A percentile compares a stretch with the other conserved stretches of the same genome.
phyloP scores from a whole-genome alignment of 768 basidiomycete genomes.

The Lactarius sanguifluus region DNA sequence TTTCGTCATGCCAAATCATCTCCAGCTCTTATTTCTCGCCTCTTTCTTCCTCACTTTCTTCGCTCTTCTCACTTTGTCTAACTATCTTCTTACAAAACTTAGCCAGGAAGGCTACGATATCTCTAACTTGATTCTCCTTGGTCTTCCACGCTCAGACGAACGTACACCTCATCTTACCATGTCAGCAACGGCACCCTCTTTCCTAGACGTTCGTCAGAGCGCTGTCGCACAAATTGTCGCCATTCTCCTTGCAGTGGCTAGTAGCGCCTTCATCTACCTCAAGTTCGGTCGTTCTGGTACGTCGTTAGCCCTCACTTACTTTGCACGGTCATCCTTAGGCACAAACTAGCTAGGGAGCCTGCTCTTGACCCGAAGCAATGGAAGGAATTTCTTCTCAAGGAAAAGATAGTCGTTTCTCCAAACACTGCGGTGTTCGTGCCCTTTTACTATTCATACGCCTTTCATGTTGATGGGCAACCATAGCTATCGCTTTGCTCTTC shows the following conservation, averaged over 20 bases:
- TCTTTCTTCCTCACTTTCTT: slow-evolving; percentile 51
- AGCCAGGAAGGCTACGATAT: slow-evolving; percentile 56
- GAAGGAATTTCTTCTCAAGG: slow-evolving; percentile 76
- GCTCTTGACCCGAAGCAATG: slow-evolving; percentile 74
- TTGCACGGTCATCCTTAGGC: slow-evolving; percentile 5
- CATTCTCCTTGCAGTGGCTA: slow-evolving; percentile 50
- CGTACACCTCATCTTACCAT: slow-evolving; percentile 16
- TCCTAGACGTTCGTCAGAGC: slow-evolving; percentile 38
- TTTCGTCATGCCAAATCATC: slow-evolving; percentile 51
- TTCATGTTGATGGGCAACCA: slow-evolving; percentile 12
- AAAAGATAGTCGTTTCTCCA: slow-evolving; percentile 84
- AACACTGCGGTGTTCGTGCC: slow-evolving; percentile 90
- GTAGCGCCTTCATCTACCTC: slow-evolving; percentile 51
- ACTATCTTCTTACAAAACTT: slow-evolving; percentile 46
- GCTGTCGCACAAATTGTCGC: slow-evolving; percentile 49
- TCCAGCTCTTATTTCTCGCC: slow-evolving; percentile 54
- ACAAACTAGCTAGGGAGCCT: slow-evolving; percentile 57
- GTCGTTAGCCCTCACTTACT: slow-evolving; percentile 27
- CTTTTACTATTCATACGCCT: slow-evolving; percentile 7
- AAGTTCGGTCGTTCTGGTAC: slow-evolving; percentile 46
- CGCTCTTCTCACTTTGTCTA: slow-evolving; percentile 47
- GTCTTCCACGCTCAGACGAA: slow-evolving; percentile 43
- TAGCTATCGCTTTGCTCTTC: slow-evolving; percentile 92
- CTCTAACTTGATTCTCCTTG: slow-evolving; percentile 61
- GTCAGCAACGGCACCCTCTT: slow-evolving; percentile 16